Evolutionary conservation across 805 yeast genomes (phyloP), one percentile per base, ranked within the genome.

Genomic region (Teunomyces tritomae): DNA sequence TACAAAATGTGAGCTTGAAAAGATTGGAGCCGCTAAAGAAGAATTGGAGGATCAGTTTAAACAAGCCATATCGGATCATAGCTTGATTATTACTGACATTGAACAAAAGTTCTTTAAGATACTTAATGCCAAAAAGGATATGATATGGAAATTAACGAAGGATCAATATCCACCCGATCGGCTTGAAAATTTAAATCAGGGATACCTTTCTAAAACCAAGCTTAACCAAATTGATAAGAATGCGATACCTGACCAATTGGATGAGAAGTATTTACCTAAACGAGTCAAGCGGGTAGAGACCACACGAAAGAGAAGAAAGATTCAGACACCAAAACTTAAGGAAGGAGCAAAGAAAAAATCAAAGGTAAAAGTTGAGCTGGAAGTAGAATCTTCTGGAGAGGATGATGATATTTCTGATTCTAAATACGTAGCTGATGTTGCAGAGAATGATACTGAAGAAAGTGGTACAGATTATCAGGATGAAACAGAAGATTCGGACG

Each of bases 111-210:
- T 66, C 43, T 58, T 60, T 29, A 57, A 54, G 37, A 49, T 65
- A 9, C 55, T 68, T 20, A 61, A 63, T 49, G 45, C 63, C 9
- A 68, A 68, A 47, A 68, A 68, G 48, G 60, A 57, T 35, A 60
- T 50, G 47, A 68, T 67, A 13, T 54, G 65, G 59, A 56, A 63
- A 32, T 60, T 70, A 29, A 44, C 49, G n/a, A 48, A 45, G 44
- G 45, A 36, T n/a, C 20, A 17, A 3, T 8, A 20, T 14, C 51
- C 51, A 6, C 33, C 37, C 13, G 37, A 45, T 33, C 43, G 26
- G 4, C 30, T 62, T 24, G 55, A 43, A 27, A 52, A 51, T 2
- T 43, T 62, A 14, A 63, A 63, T 48, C 49, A 50, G 24, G 46
- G 46, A 8, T 61, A 47, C 37, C 28, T 47, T n/a, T 49, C 44